These are phyloP conservation scores for Bruguiera parviflora DNA, from an alignment of 345 rosid species.

Conservation along the genomic window DNA sequence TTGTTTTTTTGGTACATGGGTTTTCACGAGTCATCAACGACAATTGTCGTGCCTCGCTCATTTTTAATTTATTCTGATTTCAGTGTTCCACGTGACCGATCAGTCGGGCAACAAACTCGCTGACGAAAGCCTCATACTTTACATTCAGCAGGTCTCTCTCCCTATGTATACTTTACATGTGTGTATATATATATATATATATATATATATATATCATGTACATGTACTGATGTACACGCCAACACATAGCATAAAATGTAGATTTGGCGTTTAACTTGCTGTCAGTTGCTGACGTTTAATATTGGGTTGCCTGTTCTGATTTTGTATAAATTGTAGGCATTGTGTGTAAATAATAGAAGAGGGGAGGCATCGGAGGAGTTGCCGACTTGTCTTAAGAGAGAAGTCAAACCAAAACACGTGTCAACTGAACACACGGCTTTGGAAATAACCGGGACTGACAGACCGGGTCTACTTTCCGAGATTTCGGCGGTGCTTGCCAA, in stretches of 20 bases:
- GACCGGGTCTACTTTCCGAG: constrained; percentile 83
- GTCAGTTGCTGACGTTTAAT: not conserved
- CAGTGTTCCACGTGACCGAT: constrained; percentile 84
- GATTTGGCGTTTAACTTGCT: no score
- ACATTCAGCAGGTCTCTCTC: constrained; percentile 57
- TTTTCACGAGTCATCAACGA: constrained; percentile 14
- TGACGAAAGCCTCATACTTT: constrained; percentile 55
- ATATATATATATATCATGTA: not conserved
- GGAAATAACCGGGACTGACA: constrained; percentile 66
- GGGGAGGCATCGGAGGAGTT: constrained; percentile 44
- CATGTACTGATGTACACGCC: no score
- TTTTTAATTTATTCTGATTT: constrained; percentile 16
- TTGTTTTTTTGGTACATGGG: not conserved
- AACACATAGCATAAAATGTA: no score
- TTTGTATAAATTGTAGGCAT: constrained; percentile 40
- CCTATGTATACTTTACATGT: not conserved
- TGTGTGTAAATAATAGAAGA: constrained; percentile 53
- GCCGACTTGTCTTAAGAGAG: constrained; percentile 37
- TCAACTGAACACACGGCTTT: constrained; percentile 66
- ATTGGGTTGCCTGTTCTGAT: no score
- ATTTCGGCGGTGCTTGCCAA: constrained; percentile 62
- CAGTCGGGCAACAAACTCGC: constrained; percentile 66
- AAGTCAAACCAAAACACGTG: constrained; percentile 51
- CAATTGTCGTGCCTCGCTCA: constrained; percentile 4
- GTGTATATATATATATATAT: not conserved